These are phyloP conservation scores for Penicillium ucsense DNA, from an alignment of 495 filamentous ascomycete species.

Conservation along the genomic window DNA sequence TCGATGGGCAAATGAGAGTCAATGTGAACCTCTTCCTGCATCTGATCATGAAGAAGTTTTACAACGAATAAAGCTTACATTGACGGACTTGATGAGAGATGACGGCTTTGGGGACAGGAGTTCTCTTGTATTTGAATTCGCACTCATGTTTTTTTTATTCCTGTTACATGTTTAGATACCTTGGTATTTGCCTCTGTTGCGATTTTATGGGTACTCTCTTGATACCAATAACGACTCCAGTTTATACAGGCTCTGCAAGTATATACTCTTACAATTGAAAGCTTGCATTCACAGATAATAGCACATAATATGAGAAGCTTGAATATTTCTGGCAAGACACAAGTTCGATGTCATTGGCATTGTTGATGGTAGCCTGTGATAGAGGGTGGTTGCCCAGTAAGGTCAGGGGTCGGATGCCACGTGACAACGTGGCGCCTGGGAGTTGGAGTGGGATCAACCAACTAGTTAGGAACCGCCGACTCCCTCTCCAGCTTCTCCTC, in stretches of 20 bases:
- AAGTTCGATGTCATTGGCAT: background rate
- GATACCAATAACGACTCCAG: constrained; percentile 17
- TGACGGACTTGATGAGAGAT: constrained; percentile 19
- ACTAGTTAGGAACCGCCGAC: constrained; percentile 26
- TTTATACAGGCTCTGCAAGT: constrained; percentile 11
- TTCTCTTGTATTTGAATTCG: constrained; percentile 19
- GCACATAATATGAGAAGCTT: too few relatives aligned
- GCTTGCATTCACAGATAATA: background rate
- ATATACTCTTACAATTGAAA: constrained; percentile 19
- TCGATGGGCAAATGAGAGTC: constrained; percentile 75
- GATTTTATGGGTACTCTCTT: constrained; percentile 12
- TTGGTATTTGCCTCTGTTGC: constrained; percentile 20
- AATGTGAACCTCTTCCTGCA: constrained; percentile 96
- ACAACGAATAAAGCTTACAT: constrained; percentile 45
- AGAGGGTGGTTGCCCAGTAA: background rate
- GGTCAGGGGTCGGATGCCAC: constrained; percentile 26
- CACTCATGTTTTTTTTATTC: constrained; percentile 16
- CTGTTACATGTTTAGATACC: constrained; percentile 19
- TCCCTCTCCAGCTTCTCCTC: constrained; percentile 10
- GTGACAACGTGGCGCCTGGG: constrained; percentile 26
- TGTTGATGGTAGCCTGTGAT: background rate
- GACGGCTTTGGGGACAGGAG: constrained; percentile 19
- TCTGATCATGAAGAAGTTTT: constrained; percentile 97
- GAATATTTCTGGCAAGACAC: too few relatives aligned
- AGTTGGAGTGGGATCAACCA: constrained; percentile 12